Evolutionary conservation across 2,329 filamentous ascomycete species (phyloP).

Genomic region (Apiospora aurea): DNA sequence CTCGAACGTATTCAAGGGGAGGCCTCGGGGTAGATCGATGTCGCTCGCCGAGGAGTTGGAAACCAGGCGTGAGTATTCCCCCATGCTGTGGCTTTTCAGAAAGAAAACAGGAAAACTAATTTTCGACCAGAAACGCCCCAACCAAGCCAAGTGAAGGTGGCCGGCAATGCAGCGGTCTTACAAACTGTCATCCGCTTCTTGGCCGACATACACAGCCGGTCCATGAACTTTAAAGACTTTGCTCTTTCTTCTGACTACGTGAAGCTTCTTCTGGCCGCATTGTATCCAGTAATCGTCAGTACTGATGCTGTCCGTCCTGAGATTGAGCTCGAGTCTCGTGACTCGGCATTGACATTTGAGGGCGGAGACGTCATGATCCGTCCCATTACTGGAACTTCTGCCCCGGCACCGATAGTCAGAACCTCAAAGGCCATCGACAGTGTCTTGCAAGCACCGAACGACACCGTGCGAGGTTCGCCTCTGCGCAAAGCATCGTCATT

Average conservation of each 20-base stretch:
- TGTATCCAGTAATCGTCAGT: constrained; percentile 90
- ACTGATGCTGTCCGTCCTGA: constrained; percentile 84
- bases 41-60: constrained; percentile 68
- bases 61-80: constrained; percentile 50
- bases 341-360: constrained; percentile 83
- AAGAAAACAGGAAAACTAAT: background rate
- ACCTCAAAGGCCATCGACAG: constrained; percentile 67
- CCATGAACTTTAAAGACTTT: constrained; percentile 82
- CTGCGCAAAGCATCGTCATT: constrained; percentile 89
- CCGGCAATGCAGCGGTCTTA: constrained; percentile 70
- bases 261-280: constrained; percentile 76
- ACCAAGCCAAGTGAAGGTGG: constrained; percentile 56
- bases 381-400: constrained; percentile 68
- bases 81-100: background rate
- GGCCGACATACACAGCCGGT: constrained; percentile 78
- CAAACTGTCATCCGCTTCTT: constrained; percentile 82
- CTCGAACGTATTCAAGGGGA: constrained; percentile 29
- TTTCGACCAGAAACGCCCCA: constrained; percentile 46
- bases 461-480: constrained; percentile 60
- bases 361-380: constrained; percentile 85
- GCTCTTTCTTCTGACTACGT: constrained; percentile 81
- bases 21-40: constrained; percentile 67
- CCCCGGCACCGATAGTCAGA: constrained; percentile 73
- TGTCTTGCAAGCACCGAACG: constrained; percentile 48
- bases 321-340: constrained; percentile 84